Conservation (phyloP, 768 basidiomycete genomes). For the Russula dissimulans region DNA sequence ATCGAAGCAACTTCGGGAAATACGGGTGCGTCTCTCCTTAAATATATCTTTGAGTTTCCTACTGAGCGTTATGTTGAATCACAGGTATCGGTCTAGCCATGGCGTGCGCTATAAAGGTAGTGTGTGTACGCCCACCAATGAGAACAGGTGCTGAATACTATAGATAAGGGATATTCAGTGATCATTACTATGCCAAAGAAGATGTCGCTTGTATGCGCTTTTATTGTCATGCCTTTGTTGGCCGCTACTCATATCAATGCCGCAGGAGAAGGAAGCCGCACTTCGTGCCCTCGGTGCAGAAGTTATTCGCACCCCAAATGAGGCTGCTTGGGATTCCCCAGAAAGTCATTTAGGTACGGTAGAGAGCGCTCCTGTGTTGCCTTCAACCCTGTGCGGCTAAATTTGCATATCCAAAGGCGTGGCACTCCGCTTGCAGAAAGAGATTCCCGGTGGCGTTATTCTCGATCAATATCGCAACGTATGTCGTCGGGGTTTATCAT, state of each 20-base stretch:
- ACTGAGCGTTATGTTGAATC: neutral
- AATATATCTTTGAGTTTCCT: neutral
- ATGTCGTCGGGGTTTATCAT: slow-evolving; percentile 21
- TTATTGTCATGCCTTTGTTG: neutral
- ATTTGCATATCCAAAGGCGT: slow-evolving; percentile 65
- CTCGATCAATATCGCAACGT: slow-evolving; percentile 88
- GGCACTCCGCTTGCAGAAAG: slow-evolving; percentile 62
- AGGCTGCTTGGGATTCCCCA: slow-evolving; percentile 81
- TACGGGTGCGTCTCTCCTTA: slow-evolving; percentile 51
- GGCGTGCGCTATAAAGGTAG: slow-evolving; percentile 89
- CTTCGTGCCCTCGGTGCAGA: slow-evolving; percentile 89
- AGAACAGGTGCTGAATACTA: slow-evolving; percentile 52
- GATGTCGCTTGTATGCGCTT: slow-evolving; percentile 65
- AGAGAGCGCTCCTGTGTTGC: slow-evolving; percentile 31
- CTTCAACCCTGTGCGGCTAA: slow-evolving; percentile 54
- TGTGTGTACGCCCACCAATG: slow-evolving; percentile 15
- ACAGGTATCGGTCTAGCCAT: slow-evolving; percentile 81
- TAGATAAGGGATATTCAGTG: slow-evolving; percentile 70
- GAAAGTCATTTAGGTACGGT: slow-evolving; percentile 78
- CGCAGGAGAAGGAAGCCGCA: slow-evolving; percentile 84
- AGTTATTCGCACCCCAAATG: slow-evolving; percentile 88
- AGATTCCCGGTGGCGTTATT: slow-evolving; percentile 81
- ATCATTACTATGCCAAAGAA: slow-evolving; percentile 90
- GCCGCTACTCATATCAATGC: neutral
- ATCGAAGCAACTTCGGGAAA: slow-evolving; percentile 96